These are phyloP conservation scores for Drosera spatulata DNA, from an alignment of 179 eudicot genomes.

Conservation along the genomic window DNA sequence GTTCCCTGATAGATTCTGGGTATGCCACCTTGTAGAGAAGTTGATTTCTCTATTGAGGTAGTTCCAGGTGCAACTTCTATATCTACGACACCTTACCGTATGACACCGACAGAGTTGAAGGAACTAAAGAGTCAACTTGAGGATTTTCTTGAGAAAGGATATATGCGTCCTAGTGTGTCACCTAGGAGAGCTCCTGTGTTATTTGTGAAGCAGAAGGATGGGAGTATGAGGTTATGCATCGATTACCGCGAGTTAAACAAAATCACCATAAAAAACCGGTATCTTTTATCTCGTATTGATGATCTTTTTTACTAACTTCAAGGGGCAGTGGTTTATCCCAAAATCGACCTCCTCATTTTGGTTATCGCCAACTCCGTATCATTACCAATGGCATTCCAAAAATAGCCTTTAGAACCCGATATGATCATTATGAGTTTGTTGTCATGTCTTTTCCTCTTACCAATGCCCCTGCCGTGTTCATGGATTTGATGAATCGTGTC, in stretches of 20 bases:
- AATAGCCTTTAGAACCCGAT: neutral
- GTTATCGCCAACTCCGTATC: neutral
- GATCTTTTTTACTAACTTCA: too few relatives aligned
- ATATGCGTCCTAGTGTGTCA: neutral
- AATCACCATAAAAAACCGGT: neutral
- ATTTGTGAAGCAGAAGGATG: conserved; percentile 1
- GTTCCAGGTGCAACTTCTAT: neutral
- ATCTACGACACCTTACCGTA: neutral
- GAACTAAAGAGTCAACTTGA: too few relatives aligned
- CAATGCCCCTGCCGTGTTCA: too few relatives aligned
- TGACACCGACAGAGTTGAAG: too few relatives aligned
- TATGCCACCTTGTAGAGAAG: neutral
- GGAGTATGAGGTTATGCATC: neutral
- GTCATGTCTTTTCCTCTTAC: too few relatives aligned
- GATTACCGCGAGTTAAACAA: neutral
- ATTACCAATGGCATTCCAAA: neutral
- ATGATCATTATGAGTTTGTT: too few relatives aligned
- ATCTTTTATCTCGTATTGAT: too few relatives aligned
- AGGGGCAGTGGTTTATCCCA: neutral
- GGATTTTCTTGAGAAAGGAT: neutral
- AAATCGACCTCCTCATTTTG: neutral
- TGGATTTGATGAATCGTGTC: neutral
- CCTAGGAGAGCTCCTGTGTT: neutral
- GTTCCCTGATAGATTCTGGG: neutral
- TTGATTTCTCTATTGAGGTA: neutral